Evolutionary conservation across 140 eudicot genomes (phyloP).

Genomic region (Stevia rebaudiana): DNA sequence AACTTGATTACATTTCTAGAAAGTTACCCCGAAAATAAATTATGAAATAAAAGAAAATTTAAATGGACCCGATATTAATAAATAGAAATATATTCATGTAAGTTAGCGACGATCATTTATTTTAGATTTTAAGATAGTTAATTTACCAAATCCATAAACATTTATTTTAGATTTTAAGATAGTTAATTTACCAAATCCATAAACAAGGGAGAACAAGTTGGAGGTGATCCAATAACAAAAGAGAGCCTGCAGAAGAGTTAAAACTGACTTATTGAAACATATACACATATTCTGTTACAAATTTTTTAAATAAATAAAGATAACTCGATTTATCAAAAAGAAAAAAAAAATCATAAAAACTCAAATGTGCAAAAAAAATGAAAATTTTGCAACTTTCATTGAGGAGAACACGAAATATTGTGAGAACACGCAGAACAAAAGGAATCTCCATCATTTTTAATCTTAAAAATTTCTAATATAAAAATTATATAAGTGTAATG

Average conservation of each 20-base stretch:
- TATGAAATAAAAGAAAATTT: slow-evolving; percentile 20
- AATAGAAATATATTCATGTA: background rate
- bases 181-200: background rate
- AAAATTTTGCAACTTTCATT: slow-evolving; percentile 4
- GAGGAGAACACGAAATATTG: too few species aligned
- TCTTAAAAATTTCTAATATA: too few species aligned
- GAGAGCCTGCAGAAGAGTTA: slow-evolving; percentile 56
- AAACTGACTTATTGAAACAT: background rate
- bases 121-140: background rate
- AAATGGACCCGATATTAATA: background rate
- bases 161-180: background rate
- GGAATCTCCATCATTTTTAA: too few species aligned
- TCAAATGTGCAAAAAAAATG: background rate
- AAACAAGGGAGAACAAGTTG: slow-evolving; percentile 12
- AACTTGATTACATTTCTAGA: too few species aligned
- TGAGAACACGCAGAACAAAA: too few species aligned
- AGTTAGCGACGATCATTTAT: background rate
- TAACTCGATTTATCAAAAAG: background rate
- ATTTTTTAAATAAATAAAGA: background rate
- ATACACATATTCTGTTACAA: background rate
- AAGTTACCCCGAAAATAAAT: too few species aligned
- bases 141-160: slow-evolving; percentile 4
- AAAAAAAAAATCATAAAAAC: background rate
- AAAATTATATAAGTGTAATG: too few species aligned
- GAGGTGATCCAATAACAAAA: slow-evolving; percentile 92